These are phyloP conservation scores for Aegilops tauschii DNA, from an alignment of 176 grass and related monocot species.

Conservation along the genomic window DNA sequence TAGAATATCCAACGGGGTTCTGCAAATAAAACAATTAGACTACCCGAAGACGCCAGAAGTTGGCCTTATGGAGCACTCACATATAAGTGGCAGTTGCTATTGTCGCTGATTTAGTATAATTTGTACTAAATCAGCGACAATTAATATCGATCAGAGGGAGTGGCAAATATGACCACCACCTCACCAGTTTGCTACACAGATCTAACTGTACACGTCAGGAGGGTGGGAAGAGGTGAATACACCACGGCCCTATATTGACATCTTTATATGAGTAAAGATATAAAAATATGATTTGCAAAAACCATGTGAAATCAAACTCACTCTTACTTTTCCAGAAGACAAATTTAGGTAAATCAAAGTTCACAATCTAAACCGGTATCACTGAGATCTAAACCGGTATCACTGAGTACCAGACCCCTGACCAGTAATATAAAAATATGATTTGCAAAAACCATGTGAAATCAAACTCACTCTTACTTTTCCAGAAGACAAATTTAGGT, in stretches of 20 bases:
- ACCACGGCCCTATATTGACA: not conserved
- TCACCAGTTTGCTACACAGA: not conserved
- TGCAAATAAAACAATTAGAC: not conserved
- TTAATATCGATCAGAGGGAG: no score
- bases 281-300: not conserved
- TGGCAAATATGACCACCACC: not conserved
- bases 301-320: slow-evolving; percentile 10
- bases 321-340: not conserved
- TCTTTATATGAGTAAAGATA: not conserved
- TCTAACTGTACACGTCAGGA: not conserved
- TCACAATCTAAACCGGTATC: not conserved
- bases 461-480: not conserved
- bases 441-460: not conserved
- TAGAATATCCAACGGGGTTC: not conserved
- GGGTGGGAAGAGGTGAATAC: not conserved
- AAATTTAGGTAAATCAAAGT: not conserved
- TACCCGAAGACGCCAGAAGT: not conserved
- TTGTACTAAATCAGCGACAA: no score
- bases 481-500: not conserved
- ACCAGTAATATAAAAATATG: slow-evolving; percentile 7
- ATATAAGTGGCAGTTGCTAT: not conserved
- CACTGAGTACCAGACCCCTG: not conserved
- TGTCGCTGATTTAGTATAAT: no score
- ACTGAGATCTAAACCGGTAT: no score
- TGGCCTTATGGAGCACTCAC: not conserved